Percentiles rank a stretch among this genome's conserved stretches.
phyloP scores from a whole-genome alignment of 164 flowering plant genomes.

The Liquidambar formosana region DNA sequence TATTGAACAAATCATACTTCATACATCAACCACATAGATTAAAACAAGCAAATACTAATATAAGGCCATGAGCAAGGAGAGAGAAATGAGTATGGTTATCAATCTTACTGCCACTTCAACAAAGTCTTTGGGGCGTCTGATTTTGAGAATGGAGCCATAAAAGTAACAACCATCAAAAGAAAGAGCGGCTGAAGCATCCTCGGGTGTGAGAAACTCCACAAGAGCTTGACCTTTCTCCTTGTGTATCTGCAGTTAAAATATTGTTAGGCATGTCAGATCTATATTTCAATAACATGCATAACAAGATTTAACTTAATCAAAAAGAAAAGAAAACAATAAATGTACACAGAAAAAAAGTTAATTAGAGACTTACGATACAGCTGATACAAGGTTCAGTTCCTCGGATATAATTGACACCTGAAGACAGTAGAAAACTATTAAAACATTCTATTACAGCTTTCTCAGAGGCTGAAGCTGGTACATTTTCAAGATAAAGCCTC shows the following conservation, averaged over 20 bases:
- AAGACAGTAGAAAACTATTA: slow-evolving; percentile 58
- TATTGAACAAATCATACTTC: too few species aligned
- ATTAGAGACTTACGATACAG: slow-evolving; percentile 63
- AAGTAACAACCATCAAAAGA: slow-evolving; percentile 71
- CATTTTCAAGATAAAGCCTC: slow-evolving; percentile 79
- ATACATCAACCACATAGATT: too few species aligned
- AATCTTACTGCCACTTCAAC: slow-evolving; percentile 78
- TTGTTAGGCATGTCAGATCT: neutral
- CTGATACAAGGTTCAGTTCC: slow-evolving; percentile 87
- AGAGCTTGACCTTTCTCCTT: slow-evolving; percentile 87
- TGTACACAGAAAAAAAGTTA: neutral
- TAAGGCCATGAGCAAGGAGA: slow-evolving; percentile 6
- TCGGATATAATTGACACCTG: slow-evolving; percentile 57
- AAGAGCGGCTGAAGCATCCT: slow-evolving; percentile 89
- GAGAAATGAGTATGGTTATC: slow-evolving; percentile 13
- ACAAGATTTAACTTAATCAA: neutral
- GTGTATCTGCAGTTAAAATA: slow-evolving; percentile 57
- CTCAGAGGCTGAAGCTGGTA: slow-evolving; percentile 79
- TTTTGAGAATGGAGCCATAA: slow-evolving; percentile 62
- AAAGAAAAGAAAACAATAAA: slow-evolving; percentile 1
- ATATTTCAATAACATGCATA: neutral
- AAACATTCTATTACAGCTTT: slow-evolving; percentile 65
- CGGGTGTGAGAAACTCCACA: slow-evolving; percentile 91
- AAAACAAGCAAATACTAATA: neutral
- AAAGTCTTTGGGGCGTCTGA: slow-evolving; percentile 89